Base-by-base conservation (phyloP, 2,329 filamentous ascomycete genomes). In the Aaosphaeria arxii region DNA sequence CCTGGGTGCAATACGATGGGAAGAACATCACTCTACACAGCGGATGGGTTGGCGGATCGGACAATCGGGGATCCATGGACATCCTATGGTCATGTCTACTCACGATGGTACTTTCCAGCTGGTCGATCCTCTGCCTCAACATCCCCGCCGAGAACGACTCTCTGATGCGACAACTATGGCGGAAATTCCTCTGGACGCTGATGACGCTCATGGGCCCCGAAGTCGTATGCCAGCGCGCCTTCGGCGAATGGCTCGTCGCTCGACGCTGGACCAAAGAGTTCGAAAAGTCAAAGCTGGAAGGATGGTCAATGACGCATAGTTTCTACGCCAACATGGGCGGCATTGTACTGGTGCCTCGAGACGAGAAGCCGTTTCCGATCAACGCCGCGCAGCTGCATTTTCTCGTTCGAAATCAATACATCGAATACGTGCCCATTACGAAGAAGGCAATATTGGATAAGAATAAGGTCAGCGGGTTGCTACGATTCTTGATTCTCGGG, bases 51-150 rank as follows among this genome's bases (percentile, higher is more conserved):
- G 49, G 55, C 5, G 56, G 61, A 17, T 66, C 71, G 5, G 55
- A 64, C 45, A 61, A 64, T 9, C 63, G 74, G 41, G 74, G 74
- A 4, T 72, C 67, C 2, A 53, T 71, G 24, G 70, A 74, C 44
- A 73, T 77, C 32, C 47, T 76, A 1, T 72, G 62, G 56, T 66
- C 63, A 28, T 73, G 69, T 45, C 40, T 58, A 1, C 44, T 72
- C 17, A 77, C 75, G 1, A 72, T 75, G 6, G 57, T 73, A 5
- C 62, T 77, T 0, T 76, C 72, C 52, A 66, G 44, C 13, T 51
- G 51, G 56, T 52, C 49, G 11, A 57, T 60, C 6, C 42, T 65
- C 4, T 58, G 60, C 45, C 64, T 71, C 40, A 67, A 72, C 51
- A 61, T 68, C 9, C 65, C 66, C 29, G 60, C 67, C 17, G 56